Evolutionary conservation across 306 rosid genomes (phyloP).

Genomic region (Malus orientalis): DNA sequence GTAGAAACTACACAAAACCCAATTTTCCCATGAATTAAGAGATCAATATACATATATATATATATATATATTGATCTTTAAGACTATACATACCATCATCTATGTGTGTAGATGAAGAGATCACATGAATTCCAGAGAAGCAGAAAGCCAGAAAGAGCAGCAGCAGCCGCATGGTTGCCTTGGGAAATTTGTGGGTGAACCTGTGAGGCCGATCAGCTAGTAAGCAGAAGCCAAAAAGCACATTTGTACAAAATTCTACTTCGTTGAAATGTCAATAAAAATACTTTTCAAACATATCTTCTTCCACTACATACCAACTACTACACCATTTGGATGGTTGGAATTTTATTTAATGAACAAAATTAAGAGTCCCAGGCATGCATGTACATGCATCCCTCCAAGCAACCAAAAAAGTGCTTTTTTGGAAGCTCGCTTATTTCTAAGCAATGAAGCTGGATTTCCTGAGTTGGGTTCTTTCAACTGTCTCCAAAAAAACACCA

Average conservation of each 20-base stretch:
- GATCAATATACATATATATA: not conserved
- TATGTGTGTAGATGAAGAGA: constrained; percentile 41
- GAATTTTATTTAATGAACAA: not conserved
- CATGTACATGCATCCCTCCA: not conserved
- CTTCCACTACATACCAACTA: not conserved
- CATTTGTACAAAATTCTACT: not conserved
- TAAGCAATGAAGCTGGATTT: not conserved
- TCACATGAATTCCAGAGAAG: constrained; percentile 33
- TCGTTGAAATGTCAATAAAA: not conserved
- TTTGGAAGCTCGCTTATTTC: too few species aligned
- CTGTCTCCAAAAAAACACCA: not conserved
- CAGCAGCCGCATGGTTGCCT: constrained; percentile 30
- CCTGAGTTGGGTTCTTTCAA: constrained; percentile 1
- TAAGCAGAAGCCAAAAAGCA: not conserved
- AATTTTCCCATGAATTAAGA: not conserved
- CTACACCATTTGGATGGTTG: not conserved
- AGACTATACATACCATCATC: constrained; percentile 44
- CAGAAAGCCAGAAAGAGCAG: constrained; percentile 46
- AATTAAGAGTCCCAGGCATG: not conserved
- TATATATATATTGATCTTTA: not conserved
- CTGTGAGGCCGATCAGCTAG: not conserved
- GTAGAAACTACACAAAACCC: not conserved
- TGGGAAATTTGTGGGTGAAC: not conserved
- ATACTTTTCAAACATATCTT: not conserved
- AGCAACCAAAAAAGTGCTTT: too few species aligned